Conservation (phyloP, 2,329 filamentous ascomycete species). For the Orbilia javanica region DNA sequence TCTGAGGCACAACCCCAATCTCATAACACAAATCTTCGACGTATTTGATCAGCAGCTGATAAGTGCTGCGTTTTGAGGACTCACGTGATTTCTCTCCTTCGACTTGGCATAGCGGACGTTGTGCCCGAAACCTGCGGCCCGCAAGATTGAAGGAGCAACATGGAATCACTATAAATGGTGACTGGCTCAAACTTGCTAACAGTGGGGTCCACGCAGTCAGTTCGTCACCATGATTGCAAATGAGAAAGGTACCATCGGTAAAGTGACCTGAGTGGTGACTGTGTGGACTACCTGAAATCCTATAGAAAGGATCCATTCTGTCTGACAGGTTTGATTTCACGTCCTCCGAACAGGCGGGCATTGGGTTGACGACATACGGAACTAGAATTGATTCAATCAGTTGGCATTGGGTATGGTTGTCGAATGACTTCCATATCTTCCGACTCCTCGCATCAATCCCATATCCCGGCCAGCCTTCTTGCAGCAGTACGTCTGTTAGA, state of each 20-base stretch:
- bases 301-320: conserved; percentile 29
- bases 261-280: conserved; percentile 76
- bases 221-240: conserved; percentile 97
- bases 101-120: conserved; percentile 62
- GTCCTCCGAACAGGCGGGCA: conserved; percentile 12
- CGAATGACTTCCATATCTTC: conserved; percentile 86
- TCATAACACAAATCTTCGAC: conserved; percentile 77
- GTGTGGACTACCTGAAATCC: conserved; percentile 2
- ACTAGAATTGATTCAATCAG: conserved; percentile 74
- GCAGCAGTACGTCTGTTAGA: conserved; percentile 82
- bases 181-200: conserved; percentile 79
- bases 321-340: not conserved
- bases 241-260: conserved; percentile 82
- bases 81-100: conserved; percentile 30
- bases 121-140: conserved; percentile 75
- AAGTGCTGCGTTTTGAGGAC: conserved; percentile 68
- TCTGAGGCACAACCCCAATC: conserved; percentile 81
- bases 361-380: conserved; percentile 68
- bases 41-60: conserved; percentile 85
- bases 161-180: conserved; percentile 91
- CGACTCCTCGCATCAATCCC: conserved; percentile 90
- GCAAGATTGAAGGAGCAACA: conserved; percentile 92
- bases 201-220: conserved; percentile 96
- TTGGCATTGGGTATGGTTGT: conserved; percentile 66
- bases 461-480: conserved; percentile 86